A percentile compares a stretch with the other conserved stretches of the same genome.
Conservation (phyloP, 768 basidiomycete species). For the Artomyces pyxidatus region DNA sequence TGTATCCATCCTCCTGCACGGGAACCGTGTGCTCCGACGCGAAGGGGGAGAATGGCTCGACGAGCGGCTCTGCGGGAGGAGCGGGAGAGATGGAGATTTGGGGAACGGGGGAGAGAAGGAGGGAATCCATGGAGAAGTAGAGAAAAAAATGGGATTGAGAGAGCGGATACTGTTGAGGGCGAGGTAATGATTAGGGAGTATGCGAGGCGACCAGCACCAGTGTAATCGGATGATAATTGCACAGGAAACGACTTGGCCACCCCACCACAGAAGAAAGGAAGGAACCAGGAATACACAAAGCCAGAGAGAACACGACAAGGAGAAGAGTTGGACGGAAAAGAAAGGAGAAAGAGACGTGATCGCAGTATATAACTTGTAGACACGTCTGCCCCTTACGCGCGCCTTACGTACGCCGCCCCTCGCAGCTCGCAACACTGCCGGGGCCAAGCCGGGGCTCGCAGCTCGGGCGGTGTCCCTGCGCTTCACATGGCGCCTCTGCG, state of each 20-base stretch:
- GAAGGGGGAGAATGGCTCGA: conserved; percentile 62
- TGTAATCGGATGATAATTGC: conserved; percentile 14
- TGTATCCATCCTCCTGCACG: conserved; percentile 39
- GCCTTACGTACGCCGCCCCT: too few relatives aligned
- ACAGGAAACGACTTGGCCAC: conserved; percentile 7
- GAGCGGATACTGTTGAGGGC: conserved; percentile 33
- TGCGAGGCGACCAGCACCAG: conserved; percentile 29
- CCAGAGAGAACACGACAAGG: conserved; percentile 18
- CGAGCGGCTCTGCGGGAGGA: conserved; percentile 40
- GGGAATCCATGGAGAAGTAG: conserved; percentile 22
- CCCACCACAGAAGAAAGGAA: conserved; percentile 25
- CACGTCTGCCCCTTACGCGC: too few relatives aligned
- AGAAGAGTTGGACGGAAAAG: conserved; percentile 17
- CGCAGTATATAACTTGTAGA: too few relatives aligned
- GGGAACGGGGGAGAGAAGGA: conserved; percentile 43
- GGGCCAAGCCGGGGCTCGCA: too few relatives aligned
- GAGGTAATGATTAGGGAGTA: background rate
- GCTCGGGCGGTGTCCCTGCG: too few relatives aligned
- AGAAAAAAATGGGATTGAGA: conserved; percentile 18
- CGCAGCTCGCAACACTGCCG: too few relatives aligned
- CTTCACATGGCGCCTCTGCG: too few relatives aligned
- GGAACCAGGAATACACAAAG: conserved; percentile 26
- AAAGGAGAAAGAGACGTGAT: conserved; percentile 13
- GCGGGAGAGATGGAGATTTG: conserved; percentile 65
- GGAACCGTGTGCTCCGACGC: conserved; percentile 23